Evolutionary conservation across 2,329 filamentous ascomycete genomes (phyloP).

Genomic region (Exophiala sideris): DNA sequence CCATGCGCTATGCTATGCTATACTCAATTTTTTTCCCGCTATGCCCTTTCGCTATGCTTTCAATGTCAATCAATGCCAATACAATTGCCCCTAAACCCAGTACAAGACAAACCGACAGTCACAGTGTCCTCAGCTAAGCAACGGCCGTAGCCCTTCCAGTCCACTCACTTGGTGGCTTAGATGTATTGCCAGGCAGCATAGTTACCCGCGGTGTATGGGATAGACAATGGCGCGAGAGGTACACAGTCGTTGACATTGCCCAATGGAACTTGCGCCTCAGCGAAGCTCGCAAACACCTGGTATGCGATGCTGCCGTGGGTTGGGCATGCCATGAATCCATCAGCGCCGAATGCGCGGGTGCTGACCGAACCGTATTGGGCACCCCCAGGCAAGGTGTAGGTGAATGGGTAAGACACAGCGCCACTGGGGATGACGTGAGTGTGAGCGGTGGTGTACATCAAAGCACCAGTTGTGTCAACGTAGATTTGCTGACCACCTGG

Average conservation of each 20-base stretch:
- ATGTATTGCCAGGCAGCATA: conserved; percentile 40
- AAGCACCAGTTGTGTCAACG: conserved; percentile 50
- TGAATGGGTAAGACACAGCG: conserved; percentile 48
- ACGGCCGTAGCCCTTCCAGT: too few relatives aligned
- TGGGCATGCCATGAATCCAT: conserved; percentile 44
- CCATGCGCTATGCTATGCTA: neutral
- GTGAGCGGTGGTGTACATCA: conserved; percentile 56
- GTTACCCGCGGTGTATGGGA: conserved; percentile 27
- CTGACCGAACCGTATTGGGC: conserved; percentile 31
- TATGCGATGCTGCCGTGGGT: conserved; percentile 28
- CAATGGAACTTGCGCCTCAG: conserved; percentile 38
- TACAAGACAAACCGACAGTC: too few relatives aligned
- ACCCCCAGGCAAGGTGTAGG: conserved; percentile 29
- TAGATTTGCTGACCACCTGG: conserved; percentile 63
- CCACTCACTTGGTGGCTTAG: conserved; percentile 24
- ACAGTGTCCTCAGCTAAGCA: too few relatives aligned
- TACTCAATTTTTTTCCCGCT: neutral
- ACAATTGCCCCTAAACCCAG: too few relatives aligned
- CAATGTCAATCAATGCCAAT: neutral
- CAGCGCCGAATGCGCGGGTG: conserved; percentile 35
- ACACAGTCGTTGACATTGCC: conserved; percentile 38
- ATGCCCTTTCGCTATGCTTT: neutral
- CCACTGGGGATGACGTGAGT: conserved; percentile 51
- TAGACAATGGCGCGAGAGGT: conserved; percentile 37
- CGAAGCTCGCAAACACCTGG: conserved; percentile 41